A percentile compares a stretch with the other conserved stretches of the same genome.
phyloP scores from a whole-genome alignment of 2,329 filamentous ascomycete genomes.

The Rhynchosporium secalis region DNA sequence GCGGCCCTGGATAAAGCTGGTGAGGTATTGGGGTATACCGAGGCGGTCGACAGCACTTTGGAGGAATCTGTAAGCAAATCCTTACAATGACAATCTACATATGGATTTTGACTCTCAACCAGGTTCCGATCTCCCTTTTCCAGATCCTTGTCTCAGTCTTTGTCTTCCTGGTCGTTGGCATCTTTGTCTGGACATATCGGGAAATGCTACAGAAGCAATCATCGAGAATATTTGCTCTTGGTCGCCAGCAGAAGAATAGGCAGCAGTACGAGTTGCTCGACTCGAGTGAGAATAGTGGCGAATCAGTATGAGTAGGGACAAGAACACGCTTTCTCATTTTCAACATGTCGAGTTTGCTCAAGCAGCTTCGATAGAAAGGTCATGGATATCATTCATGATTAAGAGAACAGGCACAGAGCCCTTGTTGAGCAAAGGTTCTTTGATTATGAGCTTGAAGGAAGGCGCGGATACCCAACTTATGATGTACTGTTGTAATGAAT shows the following conservation, averaged over 20 bases:
- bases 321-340: background rate
- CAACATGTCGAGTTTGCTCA: too few relatives aligned
- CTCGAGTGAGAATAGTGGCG: background rate
- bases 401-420: too few relatives aligned
- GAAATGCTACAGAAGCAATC: conserved; percentile 3
- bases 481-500: too few relatives aligned
- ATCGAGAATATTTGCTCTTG: background rate
- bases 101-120: background rate
- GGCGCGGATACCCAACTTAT: too few relatives aligned
- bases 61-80: conserved; percentile 5
- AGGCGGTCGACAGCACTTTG: conserved; percentile 10
- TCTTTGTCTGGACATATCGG: conserved; percentile 11
- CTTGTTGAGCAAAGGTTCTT: too few relatives aligned
- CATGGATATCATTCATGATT: too few relatives aligned
- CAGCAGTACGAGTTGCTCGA: conserved; percentile 13
- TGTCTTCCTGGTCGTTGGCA: background rate
- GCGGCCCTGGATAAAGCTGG: conserved; percentile 12
- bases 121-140: conserved; percentile 2
- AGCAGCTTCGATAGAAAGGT: too few relatives aligned
- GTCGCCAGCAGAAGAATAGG: conserved; percentile 1
- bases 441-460: too few relatives aligned
- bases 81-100: background rate
- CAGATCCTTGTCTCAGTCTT: background rate
- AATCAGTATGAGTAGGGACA: conserved; percentile 1
- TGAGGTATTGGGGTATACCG: conserved; percentile 6